Evolutionary conservation across 202 grass and related monocot species (phyloP).

Genomic region (Eragrostis tef): DNA sequence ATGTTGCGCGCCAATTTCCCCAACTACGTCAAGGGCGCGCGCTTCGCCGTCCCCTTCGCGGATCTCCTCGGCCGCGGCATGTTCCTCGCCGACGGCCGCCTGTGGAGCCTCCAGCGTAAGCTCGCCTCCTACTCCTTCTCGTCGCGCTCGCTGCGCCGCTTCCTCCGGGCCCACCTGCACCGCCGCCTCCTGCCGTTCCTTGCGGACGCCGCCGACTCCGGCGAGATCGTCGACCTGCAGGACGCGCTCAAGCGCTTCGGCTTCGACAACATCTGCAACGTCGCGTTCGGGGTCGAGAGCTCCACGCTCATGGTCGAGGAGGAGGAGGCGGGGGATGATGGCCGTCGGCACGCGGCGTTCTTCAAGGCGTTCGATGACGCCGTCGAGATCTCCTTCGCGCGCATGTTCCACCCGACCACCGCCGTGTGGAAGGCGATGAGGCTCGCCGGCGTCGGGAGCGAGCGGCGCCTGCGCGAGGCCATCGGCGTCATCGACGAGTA

Average conservation of each 20-base stretch:
- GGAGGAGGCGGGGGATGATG: background rate
- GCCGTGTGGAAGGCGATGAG: conserved; percentile 52
- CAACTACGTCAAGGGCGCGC: conserved; percentile 73
- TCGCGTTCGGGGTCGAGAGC: conserved; percentile 60
- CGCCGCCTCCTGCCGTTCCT: conserved; percentile 49
- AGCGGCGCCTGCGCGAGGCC: conserved; percentile 60
- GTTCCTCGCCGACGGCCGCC: conserved; percentile 60
- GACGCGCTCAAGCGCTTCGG: conserved; percentile 63
- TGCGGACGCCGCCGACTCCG: conserved; percentile 26
- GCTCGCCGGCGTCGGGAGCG: conserved; percentile 52
- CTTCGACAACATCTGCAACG: conserved; percentile 62
- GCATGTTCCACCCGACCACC: conserved; percentile 56
- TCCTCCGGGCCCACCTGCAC: conserved; percentile 53
- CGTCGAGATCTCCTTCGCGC: conserved; percentile 60
- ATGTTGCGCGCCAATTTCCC: conserved; percentile 56
- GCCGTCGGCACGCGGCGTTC: conserved; percentile 39
- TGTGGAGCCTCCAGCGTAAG: conserved; percentile 74
- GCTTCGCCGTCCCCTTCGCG: conserved; percentile 44
- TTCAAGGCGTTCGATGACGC: conserved; percentile 69
- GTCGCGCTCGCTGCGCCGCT: conserved; percentile 56
- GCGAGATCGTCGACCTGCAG: conserved; percentile 51
- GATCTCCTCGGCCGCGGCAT: conserved; percentile 73
- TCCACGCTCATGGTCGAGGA: conserved; percentile 52
- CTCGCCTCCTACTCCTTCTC: conserved; percentile 68
- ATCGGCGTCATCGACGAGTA: conserved; percentile 56